Percentiles rank a stretch among this genome's conserved stretches.
These are phyloP conservation scores for Solanum virginianum DNA, from an alignment of 257 asterid genomes.

Conservation along the genomic window DNA sequence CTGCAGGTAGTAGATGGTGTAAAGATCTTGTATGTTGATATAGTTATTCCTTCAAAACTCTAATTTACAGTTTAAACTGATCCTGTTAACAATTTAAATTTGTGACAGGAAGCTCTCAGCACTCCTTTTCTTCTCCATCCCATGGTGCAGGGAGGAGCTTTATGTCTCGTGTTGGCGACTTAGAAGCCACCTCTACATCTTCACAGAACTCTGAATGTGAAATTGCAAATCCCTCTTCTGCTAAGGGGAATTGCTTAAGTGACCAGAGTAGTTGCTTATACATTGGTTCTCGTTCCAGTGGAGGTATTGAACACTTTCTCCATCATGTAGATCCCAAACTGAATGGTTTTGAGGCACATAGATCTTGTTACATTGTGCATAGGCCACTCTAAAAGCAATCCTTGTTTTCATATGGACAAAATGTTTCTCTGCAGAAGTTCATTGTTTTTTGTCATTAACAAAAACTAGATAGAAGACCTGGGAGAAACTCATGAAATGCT, in stretches of 20 bases:
- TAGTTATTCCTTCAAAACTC: background rate
- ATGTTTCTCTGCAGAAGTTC: background rate
- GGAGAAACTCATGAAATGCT: background rate
- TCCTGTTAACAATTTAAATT: background rate
- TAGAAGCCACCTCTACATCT: conserved; percentile 30
- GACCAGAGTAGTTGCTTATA: conserved; percentile 40
- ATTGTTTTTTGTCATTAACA: background rate
- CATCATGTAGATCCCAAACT: background rate
- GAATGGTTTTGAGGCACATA: background rate
- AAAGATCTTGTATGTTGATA: background rate
- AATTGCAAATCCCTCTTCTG: conserved; percentile 22
- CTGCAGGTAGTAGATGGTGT: conserved; percentile 43
- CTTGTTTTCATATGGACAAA: background rate
- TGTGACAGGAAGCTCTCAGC: conserved; percentile 47
- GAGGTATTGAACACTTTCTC: conserved; percentile 33
- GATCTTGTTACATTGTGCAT: background rate
- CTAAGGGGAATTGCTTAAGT: conserved; percentile 10
- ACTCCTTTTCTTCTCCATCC: conserved; percentile 40
- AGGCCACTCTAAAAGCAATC: background rate
- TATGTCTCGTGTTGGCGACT: conserved; percentile 41
- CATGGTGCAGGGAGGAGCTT: conserved; percentile 44
- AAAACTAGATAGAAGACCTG: background rate
- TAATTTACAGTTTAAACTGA: conserved; percentile 2
- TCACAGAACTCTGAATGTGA: conserved; percentile 30
- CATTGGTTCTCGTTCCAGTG: conserved; percentile 67